Percentiles rank a stretch among this genome's conserved stretches.
phyloP scores from a whole-genome alignment of 345 rosid genomes.

The Populus deltoides region DNA sequence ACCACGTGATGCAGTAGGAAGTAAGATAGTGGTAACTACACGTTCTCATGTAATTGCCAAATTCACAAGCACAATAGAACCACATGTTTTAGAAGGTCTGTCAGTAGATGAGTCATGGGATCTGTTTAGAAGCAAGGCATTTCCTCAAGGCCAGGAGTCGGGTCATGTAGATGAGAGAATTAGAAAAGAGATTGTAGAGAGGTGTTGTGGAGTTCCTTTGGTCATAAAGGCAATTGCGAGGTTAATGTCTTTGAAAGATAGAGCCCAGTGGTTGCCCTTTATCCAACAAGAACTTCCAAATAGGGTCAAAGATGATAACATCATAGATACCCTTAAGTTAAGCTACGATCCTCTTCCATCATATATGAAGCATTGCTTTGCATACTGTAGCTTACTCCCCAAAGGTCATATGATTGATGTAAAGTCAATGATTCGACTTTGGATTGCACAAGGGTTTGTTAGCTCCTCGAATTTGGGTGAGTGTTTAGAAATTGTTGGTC shows the following conservation, averaged over 20 bases:
- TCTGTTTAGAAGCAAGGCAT: not conserved
- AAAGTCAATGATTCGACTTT: slow-evolving; percentile 17
- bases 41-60: not conserved
- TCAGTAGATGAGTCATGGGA: not conserved
- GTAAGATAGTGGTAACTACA: not conserved
- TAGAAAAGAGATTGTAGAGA: not conserved
- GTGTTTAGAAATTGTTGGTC: slow-evolving; percentile 5
- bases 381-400: slow-evolving; percentile 36
- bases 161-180: not conserved
- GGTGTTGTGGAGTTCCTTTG: not conserved
- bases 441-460: slow-evolving; percentile 30
- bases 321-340: slow-evolving; percentile 24
- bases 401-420: slow-evolving; percentile 22
- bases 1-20: slow-evolving; percentile 2
- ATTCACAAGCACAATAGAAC: not conserved
- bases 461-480: not conserved
- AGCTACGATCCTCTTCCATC: slow-evolving; percentile 40
- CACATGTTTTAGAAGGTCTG: not conserved
- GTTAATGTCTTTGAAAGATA: not conserved
- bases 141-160: not conserved
- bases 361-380: slow-evolving; percentile 35
- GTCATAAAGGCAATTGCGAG: not conserved
- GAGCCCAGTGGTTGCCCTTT: slow-evolving; percentile 7
- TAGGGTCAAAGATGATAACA: not conserved
- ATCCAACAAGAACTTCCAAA: not conserved